These are phyloP conservation scores for Ceratopteris richardii DNA, from an alignment of 75 land plant genomes.

Conservation along the genomic window DNA sequence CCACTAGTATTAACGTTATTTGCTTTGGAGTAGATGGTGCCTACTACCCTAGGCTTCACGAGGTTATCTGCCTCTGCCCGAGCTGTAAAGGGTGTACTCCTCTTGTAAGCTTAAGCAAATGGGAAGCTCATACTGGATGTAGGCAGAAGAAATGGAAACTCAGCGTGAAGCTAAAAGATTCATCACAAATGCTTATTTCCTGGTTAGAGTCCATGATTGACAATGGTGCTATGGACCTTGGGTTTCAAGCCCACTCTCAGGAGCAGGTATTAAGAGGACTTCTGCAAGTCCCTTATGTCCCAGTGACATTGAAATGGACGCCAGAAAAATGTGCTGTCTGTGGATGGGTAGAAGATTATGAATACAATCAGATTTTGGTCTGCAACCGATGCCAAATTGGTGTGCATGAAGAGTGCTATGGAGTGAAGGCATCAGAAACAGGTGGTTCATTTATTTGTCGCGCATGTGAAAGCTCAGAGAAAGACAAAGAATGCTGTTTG, in stretches of 20 bases:
- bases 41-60: conserved; percentile 71
- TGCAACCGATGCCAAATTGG: conserved; percentile 96
- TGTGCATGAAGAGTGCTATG: conserved; percentile 99
- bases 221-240: background rate
- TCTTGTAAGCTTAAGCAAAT: conserved; percentile 37
- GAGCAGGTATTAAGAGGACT: background rate
- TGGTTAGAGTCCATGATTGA: conserved; percentile 27
- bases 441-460: conserved; percentile 65
- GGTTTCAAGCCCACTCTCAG: background rate
- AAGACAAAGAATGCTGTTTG: conserved; percentile 82
- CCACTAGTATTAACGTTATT: conserved; percentile 48
- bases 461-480: conserved; percentile 82
- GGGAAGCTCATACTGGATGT: conserved; percentile 84
- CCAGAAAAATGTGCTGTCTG: conserved; percentile 94
- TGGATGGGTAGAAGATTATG: conserved; percentile 96
- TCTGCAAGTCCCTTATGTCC: conserved; percentile 37
- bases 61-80: conserved; percentile 10
- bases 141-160: conserved; percentile 80
- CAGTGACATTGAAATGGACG: conserved; percentile 73
- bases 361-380: conserved; percentile 90
- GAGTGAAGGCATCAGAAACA: conserved; percentile 54
- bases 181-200: conserved; percentile 33
- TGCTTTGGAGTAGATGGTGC: conserved; percentile 68
- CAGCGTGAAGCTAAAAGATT: conserved; percentile 54
- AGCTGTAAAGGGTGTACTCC: background rate